These are phyloP conservation scores for Paxillus rubicundulus DNA, from an alignment of 768 basidiomycete genomes.

Conservation along the genomic window DNA sequence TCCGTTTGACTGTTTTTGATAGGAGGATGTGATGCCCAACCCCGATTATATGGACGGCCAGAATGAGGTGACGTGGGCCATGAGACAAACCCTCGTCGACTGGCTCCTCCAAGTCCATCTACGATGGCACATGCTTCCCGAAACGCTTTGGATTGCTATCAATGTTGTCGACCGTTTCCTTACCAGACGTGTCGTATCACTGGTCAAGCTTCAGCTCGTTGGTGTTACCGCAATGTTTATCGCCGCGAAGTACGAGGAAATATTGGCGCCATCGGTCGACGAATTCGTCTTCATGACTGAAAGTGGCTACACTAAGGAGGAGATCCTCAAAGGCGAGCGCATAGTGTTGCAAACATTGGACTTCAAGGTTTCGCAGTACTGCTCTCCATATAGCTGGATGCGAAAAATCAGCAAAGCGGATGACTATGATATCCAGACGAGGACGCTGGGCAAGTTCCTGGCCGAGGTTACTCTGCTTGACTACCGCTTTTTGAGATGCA, in stretches of 20 bases:
- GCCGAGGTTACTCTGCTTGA: constrained; percentile 95
- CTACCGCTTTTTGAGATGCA: constrained; percentile 86
- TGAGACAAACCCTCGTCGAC: constrained; percentile 96
- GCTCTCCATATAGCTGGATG: constrained; percentile 99
- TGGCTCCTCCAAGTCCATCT: constrained; percentile 98
- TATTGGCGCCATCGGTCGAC: constrained; percentile 94
- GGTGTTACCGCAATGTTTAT: constrained; percentile 99
- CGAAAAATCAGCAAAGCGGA: constrained; percentile 98
- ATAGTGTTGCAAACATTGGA: constrained; percentile 95
- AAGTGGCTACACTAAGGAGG: constrained; percentile 89
- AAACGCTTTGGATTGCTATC: constrained; percentile 98
- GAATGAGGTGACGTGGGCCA: constrained; percentile 87
- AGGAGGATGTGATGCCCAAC: constrained; percentile 88
- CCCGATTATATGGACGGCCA: constrained; percentile 93
- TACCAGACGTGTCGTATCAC: constrained; percentile 80
- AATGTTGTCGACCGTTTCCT: constrained; percentile 95
- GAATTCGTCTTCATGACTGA: constrained; percentile 99
- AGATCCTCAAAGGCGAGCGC: constrained; percentile 96
- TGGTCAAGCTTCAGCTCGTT: constrained; percentile 92
- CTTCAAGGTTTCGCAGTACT: constrained; percentile 94
- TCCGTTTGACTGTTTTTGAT: constrained; percentile 21
- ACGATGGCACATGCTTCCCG: constrained; percentile 98
- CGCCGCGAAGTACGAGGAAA: constrained; percentile 98
- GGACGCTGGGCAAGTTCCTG: constrained; percentile 96
- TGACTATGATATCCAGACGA: constrained; percentile 96